Evolutionary conservation across 2,329 filamentous ascomycete species (phyloP).

Genomic region (Elsinoe arachidis): DNA sequence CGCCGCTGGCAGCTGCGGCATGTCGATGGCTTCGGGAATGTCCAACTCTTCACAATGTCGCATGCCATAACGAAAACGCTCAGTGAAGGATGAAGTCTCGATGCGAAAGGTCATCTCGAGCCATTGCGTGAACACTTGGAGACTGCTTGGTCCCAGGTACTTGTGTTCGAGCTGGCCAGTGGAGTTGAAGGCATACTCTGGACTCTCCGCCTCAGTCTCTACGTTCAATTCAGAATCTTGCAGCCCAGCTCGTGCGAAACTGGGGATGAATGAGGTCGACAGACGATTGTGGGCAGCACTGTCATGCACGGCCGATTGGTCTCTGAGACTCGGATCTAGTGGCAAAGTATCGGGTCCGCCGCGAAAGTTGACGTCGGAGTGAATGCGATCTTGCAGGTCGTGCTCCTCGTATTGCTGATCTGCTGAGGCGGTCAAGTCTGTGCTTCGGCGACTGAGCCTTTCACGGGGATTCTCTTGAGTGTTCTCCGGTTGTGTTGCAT

Average conservation of each 20-base stretch:
- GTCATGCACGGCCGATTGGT: too few species aligned
- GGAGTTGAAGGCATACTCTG: neutral
- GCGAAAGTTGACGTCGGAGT: too few species aligned
- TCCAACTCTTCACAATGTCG: neutral
- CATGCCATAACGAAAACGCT: slow-evolving; percentile 2
- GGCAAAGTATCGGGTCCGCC: too few species aligned
- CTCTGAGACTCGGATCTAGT: too few species aligned
- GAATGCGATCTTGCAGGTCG: too few species aligned
- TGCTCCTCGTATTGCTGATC: too few species aligned
- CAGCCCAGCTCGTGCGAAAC: neutral
- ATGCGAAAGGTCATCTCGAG: slow-evolving; percentile 11
- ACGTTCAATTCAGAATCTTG: neutral
- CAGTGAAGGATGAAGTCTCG: neutral
- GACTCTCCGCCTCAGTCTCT: neutral
- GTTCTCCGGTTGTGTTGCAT: neutral
- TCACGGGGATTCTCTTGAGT: neutral
- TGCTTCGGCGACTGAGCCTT: too few species aligned
- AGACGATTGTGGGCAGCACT: too few species aligned
- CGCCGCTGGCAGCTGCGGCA: neutral
- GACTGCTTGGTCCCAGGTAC: slow-evolving; percentile 16
- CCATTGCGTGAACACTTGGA: slow-evolving; percentile 16
- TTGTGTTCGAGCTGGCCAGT: slow-evolving; percentile 8
- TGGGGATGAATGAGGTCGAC: too few species aligned
- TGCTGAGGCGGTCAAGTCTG: too few species aligned
- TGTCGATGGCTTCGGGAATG: neutral